Percentiles rank a stretch among this genome's conserved stretches.
Evolutionary conservation across 208 protist species (phyloP).

Genomic region (Crithidia expoeki): DNA sequence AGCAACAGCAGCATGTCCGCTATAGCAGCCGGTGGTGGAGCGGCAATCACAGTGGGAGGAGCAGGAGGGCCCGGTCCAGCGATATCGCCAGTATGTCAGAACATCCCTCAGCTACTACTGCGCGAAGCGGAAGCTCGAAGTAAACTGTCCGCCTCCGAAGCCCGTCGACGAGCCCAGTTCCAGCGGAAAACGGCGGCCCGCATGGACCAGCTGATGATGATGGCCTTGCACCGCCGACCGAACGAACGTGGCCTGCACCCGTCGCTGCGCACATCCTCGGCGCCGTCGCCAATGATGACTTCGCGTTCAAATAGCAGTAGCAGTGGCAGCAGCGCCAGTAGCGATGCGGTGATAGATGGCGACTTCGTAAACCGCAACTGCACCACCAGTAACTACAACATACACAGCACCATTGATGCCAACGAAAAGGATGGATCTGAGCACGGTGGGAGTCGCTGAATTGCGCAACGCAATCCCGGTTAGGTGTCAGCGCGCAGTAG

Average conservation of each 20-base stretch:
- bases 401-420: too few relatives aligned
- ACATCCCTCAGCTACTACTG: constrained; percentile 11
- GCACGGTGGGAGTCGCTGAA: not conserved
- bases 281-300: not conserved
- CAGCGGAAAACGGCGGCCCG: not conserved
- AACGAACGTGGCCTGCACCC: constrained; percentile 26
- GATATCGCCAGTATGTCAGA: not conserved
- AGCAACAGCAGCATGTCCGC: constrained; percentile 19
- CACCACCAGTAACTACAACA: too few relatives aligned
- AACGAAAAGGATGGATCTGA: not conserved
- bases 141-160: not conserved
- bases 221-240: constrained; percentile 14
- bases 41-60: not conserved
- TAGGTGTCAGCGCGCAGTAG: constrained; percentile 8
- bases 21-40: too few relatives aligned
- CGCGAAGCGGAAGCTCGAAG: constrained; percentile 11
- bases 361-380: constrained; percentile 2
- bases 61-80: not conserved
- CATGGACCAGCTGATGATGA: constrained; percentile 28
- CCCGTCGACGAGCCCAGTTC: constrained; percentile 1
- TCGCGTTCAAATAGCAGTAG: not conserved
- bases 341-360: not conserved
- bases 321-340: not conserved
- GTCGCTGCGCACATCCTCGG: constrained; percentile 15
- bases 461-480: constrained; percentile 1